Evolutionary conservation across 805 yeast genomes (phyloP), one percentile per base, ranked within the genome.

Genomic region (Wickerhamiella siamensis): DNA sequence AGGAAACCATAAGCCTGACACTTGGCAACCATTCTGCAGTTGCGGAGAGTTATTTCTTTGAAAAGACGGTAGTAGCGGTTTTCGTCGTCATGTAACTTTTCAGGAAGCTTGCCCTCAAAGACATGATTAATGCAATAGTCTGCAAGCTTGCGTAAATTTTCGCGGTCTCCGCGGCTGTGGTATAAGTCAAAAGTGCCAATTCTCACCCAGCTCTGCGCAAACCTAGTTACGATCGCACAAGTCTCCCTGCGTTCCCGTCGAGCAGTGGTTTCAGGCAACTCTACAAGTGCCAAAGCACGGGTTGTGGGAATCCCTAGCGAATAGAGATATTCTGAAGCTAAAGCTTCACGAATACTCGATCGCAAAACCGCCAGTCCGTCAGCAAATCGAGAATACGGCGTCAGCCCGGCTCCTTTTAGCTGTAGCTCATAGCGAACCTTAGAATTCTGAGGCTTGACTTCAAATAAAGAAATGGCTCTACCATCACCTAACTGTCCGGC

Each of bases 401-500:
- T 88, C 49, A 72, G 65, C 0, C 98, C 98, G 3, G 91, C 75
- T 0, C 98, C 98, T 62, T 88, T 88, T 47, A 88, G 61, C 61
- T 88, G 97, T 2, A 88, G 50, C 48, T 79, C 88, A 51, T 69
- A 77, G 29, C 60, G 57, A 20, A 53, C 59, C 6, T 12, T 12
- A 17, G 71, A 66, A 3, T 45, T 49, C 2, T 51, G 52, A 49
- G 72, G 75, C 4, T 69, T 66, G 0, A 79, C 61, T 48, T 82
- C 88, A 62, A 88, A 87, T 36, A 88, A 62, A 53, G 81, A 83
- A 5, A 78, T 71, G 2, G 84, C 95, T 45, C 98, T 65, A 1
- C 98, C 98, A 58, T 88, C 98, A 5, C 98, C 98, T 47, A 88
- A 64, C 59, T 91, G 98, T 2, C 97, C 97, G 0, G 96, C 96